These are phyloP conservation scores for Sutorius australiensis DNA, from an alignment of 768 basidiomycete genomes.

Conservation along the genomic window DNA sequence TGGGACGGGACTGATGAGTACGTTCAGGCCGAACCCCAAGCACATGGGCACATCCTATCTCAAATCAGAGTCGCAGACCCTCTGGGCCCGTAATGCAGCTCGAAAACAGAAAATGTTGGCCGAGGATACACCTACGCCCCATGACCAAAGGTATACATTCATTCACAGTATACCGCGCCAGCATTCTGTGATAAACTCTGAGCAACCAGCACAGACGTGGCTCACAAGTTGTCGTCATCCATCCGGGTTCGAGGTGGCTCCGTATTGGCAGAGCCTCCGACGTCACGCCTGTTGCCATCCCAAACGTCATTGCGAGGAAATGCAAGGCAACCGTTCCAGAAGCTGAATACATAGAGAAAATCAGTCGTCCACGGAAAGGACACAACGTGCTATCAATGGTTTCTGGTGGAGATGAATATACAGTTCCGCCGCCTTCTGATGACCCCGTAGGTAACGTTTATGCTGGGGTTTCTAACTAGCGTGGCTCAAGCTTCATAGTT, in stretches of 20 bases:
- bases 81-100: slow-evolving; percentile 68
- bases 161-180: slow-evolving; percentile 3
- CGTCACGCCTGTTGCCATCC: slow-evolving; percentile 63
- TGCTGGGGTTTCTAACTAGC: background rate
- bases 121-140: slow-evolving; percentile 36
- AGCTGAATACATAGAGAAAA: slow-evolving; percentile 44
- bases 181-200: slow-evolving; percentile 26
- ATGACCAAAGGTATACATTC: slow-evolving; percentile 45
- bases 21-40: slow-evolving; percentile 68
- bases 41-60: slow-evolving; percentile 75
- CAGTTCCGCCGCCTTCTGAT: slow-evolving; percentile 43
- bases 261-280: slow-evolving; percentile 77
- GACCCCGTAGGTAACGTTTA: slow-evolving; percentile 51
- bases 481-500: slow-evolving; percentile 44
- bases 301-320: slow-evolving; percentile 72
- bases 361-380: slow-evolving; percentile 52
- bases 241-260: slow-evolving; percentile 70
- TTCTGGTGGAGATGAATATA: slow-evolving; percentile 48
- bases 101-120: slow-evolving; percentile 45
- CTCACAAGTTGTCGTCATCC: slow-evolving; percentile 73
- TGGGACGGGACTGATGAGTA: slow-evolving; percentile 10
- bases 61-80: slow-evolving; percentile 67
- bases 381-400: slow-evolving; percentile 20
- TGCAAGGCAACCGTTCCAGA: slow-evolving; percentile 42
- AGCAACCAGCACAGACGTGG: slow-evolving; percentile 54